These are phyloP conservation scores for Venturia pyrina DNA, from an alignment of 2,329 filamentous ascomycete genomes.

Conservation along the genomic window DNA sequence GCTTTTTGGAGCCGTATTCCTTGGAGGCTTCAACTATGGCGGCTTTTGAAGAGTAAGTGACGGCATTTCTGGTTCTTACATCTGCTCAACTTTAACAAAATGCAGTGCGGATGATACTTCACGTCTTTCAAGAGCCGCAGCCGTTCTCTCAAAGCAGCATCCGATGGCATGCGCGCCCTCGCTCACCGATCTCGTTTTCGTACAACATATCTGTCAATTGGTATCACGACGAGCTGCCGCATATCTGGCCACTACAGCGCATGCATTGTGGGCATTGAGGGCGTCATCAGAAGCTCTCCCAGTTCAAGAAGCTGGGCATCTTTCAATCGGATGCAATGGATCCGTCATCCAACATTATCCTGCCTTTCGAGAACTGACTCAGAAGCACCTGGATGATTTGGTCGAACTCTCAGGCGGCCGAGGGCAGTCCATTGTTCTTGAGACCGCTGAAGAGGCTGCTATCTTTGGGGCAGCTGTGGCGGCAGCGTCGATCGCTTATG, in stretches of 20 bases:
- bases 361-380: slow-evolving; percentile 51
- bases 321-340: slow-evolving; percentile 63
- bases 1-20: slow-evolving; percentile 45
- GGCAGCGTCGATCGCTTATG: slow-evolving; percentile 16
- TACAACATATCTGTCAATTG: slow-evolving; percentile 41
- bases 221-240: slow-evolving; percentile 51
- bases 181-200: slow-evolving; percentile 42
- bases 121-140: slow-evolving; percentile 28
- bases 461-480: slow-evolving; percentile 67
- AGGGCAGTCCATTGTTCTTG: slow-evolving; percentile 46
- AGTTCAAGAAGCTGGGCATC: slow-evolving; percentile 11
- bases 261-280: slow-evolving; percentile 50
- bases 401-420: slow-evolving; percentile 21
- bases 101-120: slow-evolving; percentile 30
- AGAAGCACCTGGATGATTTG: slow-evolving; percentile 53
- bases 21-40: slow-evolving; percentile 51
- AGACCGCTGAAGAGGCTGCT: slow-evolving; percentile 63
- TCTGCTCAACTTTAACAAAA: background rate
- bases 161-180: slow-evolving; percentile 35
- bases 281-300: slow-evolving; percentile 35
- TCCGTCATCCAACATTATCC: slow-evolving; percentile 74
- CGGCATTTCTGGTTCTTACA: background rate
- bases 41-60: slow-evolving; percentile 38
- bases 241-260: slow-evolving; percentile 53
- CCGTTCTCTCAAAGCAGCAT: slow-evolving; percentile 43